Conservation (phyloP, 129 eudicot species). For the Lactuca sativa region DNA sequence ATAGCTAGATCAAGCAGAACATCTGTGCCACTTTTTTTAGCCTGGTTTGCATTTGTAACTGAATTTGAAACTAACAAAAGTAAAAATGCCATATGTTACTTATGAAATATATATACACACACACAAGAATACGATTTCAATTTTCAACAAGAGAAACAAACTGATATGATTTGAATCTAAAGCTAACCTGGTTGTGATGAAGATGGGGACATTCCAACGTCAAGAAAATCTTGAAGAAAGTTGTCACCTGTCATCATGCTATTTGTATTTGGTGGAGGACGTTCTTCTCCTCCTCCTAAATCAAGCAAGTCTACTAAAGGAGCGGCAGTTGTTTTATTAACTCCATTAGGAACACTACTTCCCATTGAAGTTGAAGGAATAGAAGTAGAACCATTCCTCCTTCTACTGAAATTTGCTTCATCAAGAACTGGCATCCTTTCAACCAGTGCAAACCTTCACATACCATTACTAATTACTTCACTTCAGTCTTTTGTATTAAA, state of each 20-base stretch:
- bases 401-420: conserved; percentile 80
- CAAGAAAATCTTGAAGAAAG: conserved; percentile 96
- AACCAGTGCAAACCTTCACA: conserved; percentile 43
- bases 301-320: conserved; percentile 62
- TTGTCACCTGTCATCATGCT: conserved; percentile 77
- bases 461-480: not conserved
- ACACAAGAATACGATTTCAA: no score
- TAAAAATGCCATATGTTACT: conserved; percentile 9
- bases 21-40: conserved; percentile 73
- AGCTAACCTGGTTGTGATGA: conserved; percentile 67
- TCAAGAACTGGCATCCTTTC: conserved; percentile 98
- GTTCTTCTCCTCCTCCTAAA: no score
- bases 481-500: not conserved
- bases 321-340: conserved; percentile 57
- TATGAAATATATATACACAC: no score
- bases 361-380: conserved; percentile 36
- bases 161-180: conserved; percentile 12
- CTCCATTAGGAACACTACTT: conserved; percentile 67
- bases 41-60: conserved; percentile 51
- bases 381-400: conserved; percentile 57
- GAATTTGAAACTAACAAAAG: conserved; percentile 39
- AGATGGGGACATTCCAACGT: conserved; percentile 64
- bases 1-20: conserved; percentile 80
- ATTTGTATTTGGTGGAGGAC: no score
- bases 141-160: not conserved